Conservation (phyloP, 1,284 basidiomycete genomes). For the Mycosarcoma maydis region DNA sequence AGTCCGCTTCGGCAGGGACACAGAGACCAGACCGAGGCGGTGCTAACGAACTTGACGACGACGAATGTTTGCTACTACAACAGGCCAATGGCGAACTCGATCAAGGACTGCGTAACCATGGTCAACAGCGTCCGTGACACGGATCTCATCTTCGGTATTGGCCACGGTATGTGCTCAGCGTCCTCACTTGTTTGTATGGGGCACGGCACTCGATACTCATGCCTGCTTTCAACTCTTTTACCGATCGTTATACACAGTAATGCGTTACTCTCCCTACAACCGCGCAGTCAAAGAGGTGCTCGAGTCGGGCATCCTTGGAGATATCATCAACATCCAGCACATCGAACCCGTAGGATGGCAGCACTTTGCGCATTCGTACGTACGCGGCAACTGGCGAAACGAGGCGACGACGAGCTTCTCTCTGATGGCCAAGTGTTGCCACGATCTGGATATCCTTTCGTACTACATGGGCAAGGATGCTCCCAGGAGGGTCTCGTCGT, state of each 20-base stretch:
- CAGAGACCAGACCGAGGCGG: neutral
- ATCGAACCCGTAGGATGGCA: conserved; percentile 41
- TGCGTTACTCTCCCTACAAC: conserved; percentile 43
- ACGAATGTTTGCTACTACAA: neutral
- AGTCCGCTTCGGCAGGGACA: neutral
- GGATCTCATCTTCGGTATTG: conserved; percentile 31
- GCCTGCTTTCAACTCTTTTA: neutral
- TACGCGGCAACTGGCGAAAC: conserved; percentile 39
- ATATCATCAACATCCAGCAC: conserved; percentile 45
- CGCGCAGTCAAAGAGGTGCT: conserved; percentile 32
- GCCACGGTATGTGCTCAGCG: conserved; percentile 10
- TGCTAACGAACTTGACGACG: neutral
- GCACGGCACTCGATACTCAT: neutral
- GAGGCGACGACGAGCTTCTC: conserved; percentile 38
- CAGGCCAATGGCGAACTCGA: conserved; percentile 35
- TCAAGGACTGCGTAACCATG: conserved; percentile 39
- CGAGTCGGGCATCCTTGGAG: conserved; percentile 33
- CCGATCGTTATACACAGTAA: neutral
- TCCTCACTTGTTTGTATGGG: no score
- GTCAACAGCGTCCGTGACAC: conserved; percentile 26
- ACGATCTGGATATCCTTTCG: conserved; percentile 38
- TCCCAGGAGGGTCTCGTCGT: conserved; percentile 23
- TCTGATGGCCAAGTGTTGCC: conserved; percentile 40
- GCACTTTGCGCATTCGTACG: conserved; percentile 42
- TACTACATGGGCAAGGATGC: conserved; percentile 37